These are phyloP conservation scores for Beta corolliflora DNA, from an alignment of 179 eudicot genomes.

Conservation along the genomic window DNA sequence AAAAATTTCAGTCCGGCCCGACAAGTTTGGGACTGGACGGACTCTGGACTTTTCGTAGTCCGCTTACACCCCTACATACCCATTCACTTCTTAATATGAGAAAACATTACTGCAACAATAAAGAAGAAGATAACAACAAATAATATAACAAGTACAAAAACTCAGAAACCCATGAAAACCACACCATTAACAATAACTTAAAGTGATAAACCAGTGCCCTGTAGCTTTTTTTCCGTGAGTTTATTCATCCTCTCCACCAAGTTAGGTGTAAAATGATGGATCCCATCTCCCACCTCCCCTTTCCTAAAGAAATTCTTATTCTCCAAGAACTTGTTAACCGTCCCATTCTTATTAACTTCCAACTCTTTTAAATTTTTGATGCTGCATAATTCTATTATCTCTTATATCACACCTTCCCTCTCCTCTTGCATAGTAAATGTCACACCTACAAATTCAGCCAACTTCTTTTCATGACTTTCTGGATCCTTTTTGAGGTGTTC, in stretches of 20 bases:
- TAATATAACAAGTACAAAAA: too few relatives aligned
- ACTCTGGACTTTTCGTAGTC: too few relatives aligned
- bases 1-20: too few relatives aligned
- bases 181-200: background rate
- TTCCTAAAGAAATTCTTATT: conserved; percentile 35
- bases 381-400: conserved; percentile 35
- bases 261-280: conserved; percentile 27
- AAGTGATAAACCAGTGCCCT: conserved; percentile 23
- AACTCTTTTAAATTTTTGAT: conserved; percentile 34
- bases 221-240: conserved; percentile 29
- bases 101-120: too few relatives aligned
- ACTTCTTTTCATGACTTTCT: background rate
- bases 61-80: too few relatives aligned
- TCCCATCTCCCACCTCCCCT: conserved; percentile 41
- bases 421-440: conserved; percentile 35
- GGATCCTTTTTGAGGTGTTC: background rate
- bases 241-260: conserved; percentile 29
- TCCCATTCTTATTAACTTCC: conserved; percentile 38
- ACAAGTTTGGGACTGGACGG: too few relatives aligned
- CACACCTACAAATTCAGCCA: background rate
- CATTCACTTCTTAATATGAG: too few relatives aligned
- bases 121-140: too few relatives aligned
- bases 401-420: conserved; percentile 20
- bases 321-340: background rate
- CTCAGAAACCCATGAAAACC: too few relatives aligned